Base-by-base conservation (phyloP, 768 basidiomycete species). In the Lactarius sanguifluus region DNA sequence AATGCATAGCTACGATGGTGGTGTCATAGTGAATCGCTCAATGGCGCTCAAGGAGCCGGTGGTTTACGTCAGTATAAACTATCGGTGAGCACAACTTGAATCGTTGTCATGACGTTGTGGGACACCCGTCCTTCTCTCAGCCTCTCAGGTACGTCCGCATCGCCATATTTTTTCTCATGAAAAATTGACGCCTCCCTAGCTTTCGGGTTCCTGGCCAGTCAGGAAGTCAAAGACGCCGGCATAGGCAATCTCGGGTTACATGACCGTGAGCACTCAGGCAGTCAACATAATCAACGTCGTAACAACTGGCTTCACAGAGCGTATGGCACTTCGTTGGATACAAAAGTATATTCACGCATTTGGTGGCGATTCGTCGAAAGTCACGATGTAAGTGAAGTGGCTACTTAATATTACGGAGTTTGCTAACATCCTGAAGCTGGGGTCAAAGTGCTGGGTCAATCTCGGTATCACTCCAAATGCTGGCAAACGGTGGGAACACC, bases 221-320 rank as follows among this genome's bases (percentile, higher is more conserved):
- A 80, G 69, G 83, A 86, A 76, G 80, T 85, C 2, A 80, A 80
- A 58, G 78, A 75, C 12, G 85, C 83, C 5, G 81, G 81, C 0
- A 76, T 84, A 5, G 84, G 82, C 1, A 90, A 89, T 72, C 78
- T 88, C 28, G 89, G 88, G 20, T 75, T 90, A 15, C 82, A 81
- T 64, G 87, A 90, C 75, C 84, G 84, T 84, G 70, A 73, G 83
- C 76, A 2, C n/a, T 10, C 54, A 4, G 40, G 6, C 4, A 25
- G 12, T 41, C 36, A 13, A 25, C 57, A 54, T 55, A 15, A 25
- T 16, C 23, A 4, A 18, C 2, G 1, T 18, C 15, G 9, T 20
- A 56, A 8, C 47, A 16, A 28, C 23, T n/a, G 47, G 50, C 2
- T 40, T 25, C 64, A 64, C 74, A 88, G 83, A 86, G 72, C 79